phyloP scores from a whole-genome alignment of 2,329 filamentous ascomycete species.

The Colletotrichum echinochloae region DNA sequence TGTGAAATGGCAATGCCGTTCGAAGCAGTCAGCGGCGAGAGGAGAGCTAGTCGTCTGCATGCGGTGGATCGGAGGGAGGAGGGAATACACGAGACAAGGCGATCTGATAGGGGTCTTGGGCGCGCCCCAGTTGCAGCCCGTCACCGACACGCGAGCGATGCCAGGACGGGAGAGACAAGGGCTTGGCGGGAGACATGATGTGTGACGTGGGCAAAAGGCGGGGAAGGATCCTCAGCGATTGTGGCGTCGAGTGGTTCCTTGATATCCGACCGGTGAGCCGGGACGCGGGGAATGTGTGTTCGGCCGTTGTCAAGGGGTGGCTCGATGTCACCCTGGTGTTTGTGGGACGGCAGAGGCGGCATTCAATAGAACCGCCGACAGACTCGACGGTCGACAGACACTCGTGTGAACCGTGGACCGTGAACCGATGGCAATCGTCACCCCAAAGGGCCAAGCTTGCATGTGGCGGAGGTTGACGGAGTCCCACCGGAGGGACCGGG shows the following conservation, averaged over 20 bases:
- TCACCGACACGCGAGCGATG: slow-evolving; percentile 13
- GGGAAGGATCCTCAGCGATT: slow-evolving; percentile 1
- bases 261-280: neutral
- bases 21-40: slow-evolving; percentile 3
- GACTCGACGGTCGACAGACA: neutral
- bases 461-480: neutral
- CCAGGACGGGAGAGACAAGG: slow-evolving; percentile 8
- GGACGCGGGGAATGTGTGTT: slow-evolving; percentile 15
- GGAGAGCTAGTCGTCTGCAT: neutral
- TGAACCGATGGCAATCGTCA: neutral
- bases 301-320: neutral
- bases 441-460: neutral
- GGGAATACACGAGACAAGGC: neutral
- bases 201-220: neutral
- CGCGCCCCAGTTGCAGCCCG: neutral
- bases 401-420: neutral
- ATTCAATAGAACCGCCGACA: neutral
- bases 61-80: neutral
- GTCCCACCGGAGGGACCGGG: neutral
- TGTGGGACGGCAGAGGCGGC: neutral
- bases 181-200: slow-evolving; percentile 18
- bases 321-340: neutral
- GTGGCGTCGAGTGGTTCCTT: slow-evolving; percentile 15
- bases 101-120: neutral
- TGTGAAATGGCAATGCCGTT: slow-evolving; percentile 22